phyloP scores from a whole-genome alignment of 805 yeast species.

The Spathaspora gorwiae region DNA sequence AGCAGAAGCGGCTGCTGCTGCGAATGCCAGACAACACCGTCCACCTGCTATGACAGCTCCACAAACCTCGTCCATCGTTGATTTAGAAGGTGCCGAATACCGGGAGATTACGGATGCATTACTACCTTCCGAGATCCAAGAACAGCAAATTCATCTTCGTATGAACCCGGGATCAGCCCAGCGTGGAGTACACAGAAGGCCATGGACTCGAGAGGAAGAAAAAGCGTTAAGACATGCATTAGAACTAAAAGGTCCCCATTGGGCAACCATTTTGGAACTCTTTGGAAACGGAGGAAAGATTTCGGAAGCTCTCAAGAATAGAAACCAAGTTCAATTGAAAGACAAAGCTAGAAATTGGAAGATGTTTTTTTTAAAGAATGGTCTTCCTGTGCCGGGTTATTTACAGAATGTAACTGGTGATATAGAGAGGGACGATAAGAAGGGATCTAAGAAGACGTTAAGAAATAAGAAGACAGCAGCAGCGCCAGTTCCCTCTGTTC shows the following conservation, averaged over 20 bases:
- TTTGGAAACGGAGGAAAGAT: slow-evolving; percentile 92
- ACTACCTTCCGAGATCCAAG: slow-evolving; percentile 41
- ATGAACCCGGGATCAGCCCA: slow-evolving; percentile 25
- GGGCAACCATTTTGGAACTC: slow-evolving; percentile 87
- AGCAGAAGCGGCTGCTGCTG: slow-evolving; percentile 3
- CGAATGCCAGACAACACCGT: not conserved
- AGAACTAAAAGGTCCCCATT: slow-evolving; percentile 81
- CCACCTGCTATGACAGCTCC: slow-evolving; percentile 1
- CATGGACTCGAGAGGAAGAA: slow-evolving; percentile 90
- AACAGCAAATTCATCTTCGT: slow-evolving; percentile 39
- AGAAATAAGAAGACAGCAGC: slow-evolving; percentile 35
- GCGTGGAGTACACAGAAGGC: slow-evolving; percentile 45
- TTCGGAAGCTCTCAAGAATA: slow-evolving; percentile 76
- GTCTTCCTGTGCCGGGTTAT: slow-evolving; percentile 74
- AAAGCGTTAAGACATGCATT: slow-evolving; percentile 77
- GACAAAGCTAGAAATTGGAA: slow-evolving; percentile 98
- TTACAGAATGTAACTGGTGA: slow-evolving; percentile 86
- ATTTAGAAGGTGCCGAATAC: slow-evolving; percentile 15
- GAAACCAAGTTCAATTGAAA: slow-evolving; percentile 88
- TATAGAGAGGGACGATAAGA: slow-evolving; percentile 50
- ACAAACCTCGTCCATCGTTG: not conserved
- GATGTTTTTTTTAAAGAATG: slow-evolving; percentile 72
- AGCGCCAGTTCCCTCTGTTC: slow-evolving; percentile 32
- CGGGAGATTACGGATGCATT: slow-evolving; percentile 28
- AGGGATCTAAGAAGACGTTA: slow-evolving; percentile 10